Evolutionary conservation across 75 land plant genomes (phyloP).

Genomic region (Sequoia sempervirens): DNA sequence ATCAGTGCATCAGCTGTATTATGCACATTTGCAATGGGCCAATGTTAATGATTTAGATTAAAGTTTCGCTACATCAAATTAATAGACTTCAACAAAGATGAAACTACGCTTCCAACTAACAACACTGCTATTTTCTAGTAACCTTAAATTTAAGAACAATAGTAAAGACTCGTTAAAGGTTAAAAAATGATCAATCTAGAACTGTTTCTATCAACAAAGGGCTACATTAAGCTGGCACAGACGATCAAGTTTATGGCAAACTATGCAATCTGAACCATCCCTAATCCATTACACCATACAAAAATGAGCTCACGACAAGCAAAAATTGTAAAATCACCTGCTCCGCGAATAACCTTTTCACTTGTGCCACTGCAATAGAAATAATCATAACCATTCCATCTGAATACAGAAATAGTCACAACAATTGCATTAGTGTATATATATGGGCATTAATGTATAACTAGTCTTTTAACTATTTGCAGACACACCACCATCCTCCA

Average conservation of each 20-base stretch:
- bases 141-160: background rate
- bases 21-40: background rate
- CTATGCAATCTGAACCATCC: too few species aligned
- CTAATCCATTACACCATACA: background rate
- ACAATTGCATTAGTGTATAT: background rate
- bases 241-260: background rate
- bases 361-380: slow-evolving; percentile 48
- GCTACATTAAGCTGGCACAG: background rate
- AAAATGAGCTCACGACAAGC: background rate
- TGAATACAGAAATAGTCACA: slow-evolving; percentile 7
- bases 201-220: background rate
- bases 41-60: too few species aligned
- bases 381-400: slow-evolving; percentile 89
- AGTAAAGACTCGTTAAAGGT: too few species aligned
- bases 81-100: background rate
- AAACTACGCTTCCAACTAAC: background rate
- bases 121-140: background rate
- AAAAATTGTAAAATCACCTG: slow-evolving; percentile 29
- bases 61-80: background rate
- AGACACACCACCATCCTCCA: background rate
- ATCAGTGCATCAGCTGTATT: slow-evolving; percentile 78
- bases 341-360: slow-evolving; percentile 57
- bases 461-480: background rate
- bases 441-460: too few species aligned
- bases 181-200: background rate